A percentile compares a stretch with the other conserved stretches of the same genome.
Conservation (phyloP, 768 basidiomycete genomes). For the Krasilnikovozyma curviuscula region DNA sequence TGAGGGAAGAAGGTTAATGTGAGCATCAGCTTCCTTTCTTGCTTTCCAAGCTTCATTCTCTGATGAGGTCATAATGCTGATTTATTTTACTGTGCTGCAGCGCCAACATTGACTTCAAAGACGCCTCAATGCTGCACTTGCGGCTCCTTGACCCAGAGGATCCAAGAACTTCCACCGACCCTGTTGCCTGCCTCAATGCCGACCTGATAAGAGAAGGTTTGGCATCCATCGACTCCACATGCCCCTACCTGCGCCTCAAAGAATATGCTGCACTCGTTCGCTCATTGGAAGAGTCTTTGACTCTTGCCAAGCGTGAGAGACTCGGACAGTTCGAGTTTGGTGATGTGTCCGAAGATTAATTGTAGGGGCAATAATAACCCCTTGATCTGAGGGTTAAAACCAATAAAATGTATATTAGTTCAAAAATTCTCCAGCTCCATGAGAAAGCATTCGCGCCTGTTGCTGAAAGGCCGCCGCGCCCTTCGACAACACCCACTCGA, state of each 20-base stretch:
- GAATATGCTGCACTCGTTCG: conserved; percentile 51
- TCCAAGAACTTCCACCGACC: conserved; percentile 45
- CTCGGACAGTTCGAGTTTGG: conserved; percentile 78
- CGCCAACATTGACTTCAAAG: conserved; percentile 80
- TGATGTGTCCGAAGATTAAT: conserved; percentile 65
- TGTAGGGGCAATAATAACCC: too few species aligned
- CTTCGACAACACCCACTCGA: too few species aligned
- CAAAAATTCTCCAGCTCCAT: too few species aligned
- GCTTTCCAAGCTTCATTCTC: neutral
- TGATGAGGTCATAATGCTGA: neutral
- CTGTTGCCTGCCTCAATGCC: conserved; percentile 63
- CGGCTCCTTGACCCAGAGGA: conserved; percentile 79
- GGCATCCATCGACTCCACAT: conserved; percentile 54
- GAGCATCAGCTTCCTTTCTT: neutral
- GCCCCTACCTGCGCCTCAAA: conserved; percentile 48
- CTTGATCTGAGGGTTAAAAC: too few species aligned
- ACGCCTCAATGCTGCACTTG: conserved; percentile 56
- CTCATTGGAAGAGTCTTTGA: conserved; percentile 42
- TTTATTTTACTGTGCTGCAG: conserved; percentile 15
- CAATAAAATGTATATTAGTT: too few species aligned
- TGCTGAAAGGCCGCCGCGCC: too few species aligned
- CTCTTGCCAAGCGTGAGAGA: conserved; percentile 51
- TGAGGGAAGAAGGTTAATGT: conserved; percentile 31
- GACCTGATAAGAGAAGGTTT: conserved; percentile 76
- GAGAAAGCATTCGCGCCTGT: too few species aligned